These are phyloP conservation scores for Diplotaxis tenuifolia DNA, from an alignment of 345 rosid genomes.

Conservation along the genomic window DNA sequence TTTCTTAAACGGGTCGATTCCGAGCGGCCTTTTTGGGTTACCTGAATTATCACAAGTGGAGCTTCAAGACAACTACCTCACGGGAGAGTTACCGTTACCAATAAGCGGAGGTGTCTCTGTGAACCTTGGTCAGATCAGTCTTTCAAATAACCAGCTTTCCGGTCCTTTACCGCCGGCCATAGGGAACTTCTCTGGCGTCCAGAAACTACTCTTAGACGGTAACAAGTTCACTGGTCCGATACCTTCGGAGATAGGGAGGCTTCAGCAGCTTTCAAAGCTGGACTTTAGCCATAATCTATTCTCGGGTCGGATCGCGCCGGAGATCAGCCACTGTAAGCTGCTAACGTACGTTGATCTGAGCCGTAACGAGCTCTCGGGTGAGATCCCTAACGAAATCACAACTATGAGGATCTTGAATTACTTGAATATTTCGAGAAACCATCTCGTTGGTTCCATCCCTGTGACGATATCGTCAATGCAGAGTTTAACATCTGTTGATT, in stretches of 20 bases:
- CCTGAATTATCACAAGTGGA: slow-evolving; percentile 68
- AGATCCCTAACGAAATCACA: slow-evolving; percentile 63
- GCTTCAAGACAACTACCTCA: slow-evolving; percentile 59
- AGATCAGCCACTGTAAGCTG: slow-evolving; percentile 70
- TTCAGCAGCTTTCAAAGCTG: slow-evolving; percentile 76
- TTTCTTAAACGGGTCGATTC: slow-evolving; percentile 75
- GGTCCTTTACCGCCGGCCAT: slow-evolving; percentile 62
- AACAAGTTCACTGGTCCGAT: slow-evolving; percentile 69
- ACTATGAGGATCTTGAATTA: slow-evolving; percentile 79
- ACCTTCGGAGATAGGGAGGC: slow-evolving; percentile 65
- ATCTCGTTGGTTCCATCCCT: slow-evolving; percentile 68
- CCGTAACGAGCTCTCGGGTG: slow-evolving; percentile 67
- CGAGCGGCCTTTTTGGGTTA: slow-evolving; percentile 65
- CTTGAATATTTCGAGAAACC: slow-evolving; percentile 75
- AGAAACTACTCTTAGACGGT: slow-evolving; percentile 75
- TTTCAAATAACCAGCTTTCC: slow-evolving; percentile 68
- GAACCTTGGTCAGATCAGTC: slow-evolving; percentile 64
- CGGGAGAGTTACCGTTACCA: slow-evolving; percentile 54
- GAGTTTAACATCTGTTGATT: slow-evolving; percentile 82
- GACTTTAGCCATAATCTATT: slow-evolving; percentile 66
- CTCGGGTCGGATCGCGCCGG: slow-evolving; percentile 55
- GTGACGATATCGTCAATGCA: slow-evolving; percentile 68
- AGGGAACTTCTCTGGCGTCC: slow-evolving; percentile 72
- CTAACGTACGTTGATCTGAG: slow-evolving; percentile 82
- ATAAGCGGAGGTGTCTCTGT: slow-evolving; percentile 36